Conservation (phyloP, 305 asterid species). For the Fraxinus albicans region DNA sequence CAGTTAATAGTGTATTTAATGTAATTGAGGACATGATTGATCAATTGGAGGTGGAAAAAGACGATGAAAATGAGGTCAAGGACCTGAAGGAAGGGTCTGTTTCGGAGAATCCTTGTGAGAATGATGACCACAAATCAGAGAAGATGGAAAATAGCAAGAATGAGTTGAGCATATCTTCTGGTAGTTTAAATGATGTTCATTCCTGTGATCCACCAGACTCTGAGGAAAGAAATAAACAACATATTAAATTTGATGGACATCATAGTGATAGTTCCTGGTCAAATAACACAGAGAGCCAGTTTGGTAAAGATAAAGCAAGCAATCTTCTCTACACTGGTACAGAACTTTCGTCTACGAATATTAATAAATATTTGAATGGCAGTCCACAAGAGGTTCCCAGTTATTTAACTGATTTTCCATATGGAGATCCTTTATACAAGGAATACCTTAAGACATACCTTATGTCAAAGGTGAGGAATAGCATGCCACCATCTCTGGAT, state of each 20-base stretch:
- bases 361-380: slow-evolving; percentile 32
- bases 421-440: slow-evolving; percentile 51
- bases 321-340: slow-evolving; percentile 29
- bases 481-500: slow-evolving; percentile 40
- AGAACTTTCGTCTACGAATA: slow-evolving; percentile 38
- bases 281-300: slow-evolving; percentile 29
- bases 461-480: slow-evolving; percentile 41
- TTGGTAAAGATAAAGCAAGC: slow-evolving; percentile 31
- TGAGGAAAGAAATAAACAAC: slow-evolving; percentile 5
- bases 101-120: slow-evolving; percentile 28
- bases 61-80: slow-evolving; percentile 34
- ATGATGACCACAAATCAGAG: slow-evolving; percentile 32
- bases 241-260: slow-evolving; percentile 13
- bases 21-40: slow-evolving; percentile 86
- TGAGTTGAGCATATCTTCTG: slow-evolving; percentile 24
- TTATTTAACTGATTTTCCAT: slow-evolving; percentile 33
- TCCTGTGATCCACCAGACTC: slow-evolving; percentile 28
- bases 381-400: slow-evolving; percentile 35
- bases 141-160: slow-evolving; percentile 25
- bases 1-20: slow-evolving; percentile 83
- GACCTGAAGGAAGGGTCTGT: slow-evolving; percentile 29
- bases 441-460: slow-evolving; percentile 50
- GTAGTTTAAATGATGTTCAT: slow-evolving; percentile 26
- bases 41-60: slow-evolving; percentile 60
- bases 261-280: slow-evolving; percentile 22